A percentile compares a stretch with the other conserved stretches of the same genome.
phyloP scores from a whole-genome alignment of 768 basidiomycete genomes.

The Hortiboletus flavorubellus region DNA sequence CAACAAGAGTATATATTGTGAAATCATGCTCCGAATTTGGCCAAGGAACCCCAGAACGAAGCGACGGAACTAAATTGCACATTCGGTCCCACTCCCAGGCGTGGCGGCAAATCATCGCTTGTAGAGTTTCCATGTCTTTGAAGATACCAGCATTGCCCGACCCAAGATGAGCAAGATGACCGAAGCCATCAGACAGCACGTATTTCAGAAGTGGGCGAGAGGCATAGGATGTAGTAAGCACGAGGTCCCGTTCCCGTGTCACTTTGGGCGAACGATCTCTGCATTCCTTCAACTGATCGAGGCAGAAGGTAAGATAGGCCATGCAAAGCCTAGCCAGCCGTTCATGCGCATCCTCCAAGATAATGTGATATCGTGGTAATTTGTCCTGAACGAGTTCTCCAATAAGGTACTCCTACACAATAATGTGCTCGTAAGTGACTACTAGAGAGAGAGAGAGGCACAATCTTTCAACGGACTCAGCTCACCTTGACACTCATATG shows the following conservation, averaged over 20 bases:
- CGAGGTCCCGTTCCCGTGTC: neutral
- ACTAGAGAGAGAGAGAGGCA: too few species aligned
- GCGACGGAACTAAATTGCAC: neutral
- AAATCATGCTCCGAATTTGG: constrained; percentile 2
- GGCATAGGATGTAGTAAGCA: neutral
- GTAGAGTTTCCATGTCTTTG: neutral
- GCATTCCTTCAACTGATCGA: constrained; percentile 2
- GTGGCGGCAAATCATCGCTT: neutral
- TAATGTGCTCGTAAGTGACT: neutral
- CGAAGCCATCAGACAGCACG: constrained; percentile 8
- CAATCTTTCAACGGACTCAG: too few species aligned
- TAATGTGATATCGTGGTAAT: constrained; percentile 4
- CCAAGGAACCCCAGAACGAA: neutral
- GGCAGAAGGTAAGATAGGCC: constrained; percentile 5
- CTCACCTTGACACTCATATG: constrained; percentile 21
- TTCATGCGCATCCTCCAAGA: constrained; percentile 8
- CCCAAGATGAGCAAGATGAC: constrained; percentile 3
- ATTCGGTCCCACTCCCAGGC: constrained; percentile 5
- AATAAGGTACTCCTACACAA: constrained; percentile 11
- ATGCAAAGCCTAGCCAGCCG: constrained; percentile 8
- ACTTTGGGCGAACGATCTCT: neutral
- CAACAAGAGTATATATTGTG: constrained; percentile 3
- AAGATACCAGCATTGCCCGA: neutral
- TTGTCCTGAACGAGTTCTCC: constrained; percentile 1
- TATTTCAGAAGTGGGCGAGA: constrained; percentile 7